These are phyloP conservation scores for Yamadazyma sp. DNA, from an alignment of 805 yeast genomes.

Conservation along the genomic window DNA sequence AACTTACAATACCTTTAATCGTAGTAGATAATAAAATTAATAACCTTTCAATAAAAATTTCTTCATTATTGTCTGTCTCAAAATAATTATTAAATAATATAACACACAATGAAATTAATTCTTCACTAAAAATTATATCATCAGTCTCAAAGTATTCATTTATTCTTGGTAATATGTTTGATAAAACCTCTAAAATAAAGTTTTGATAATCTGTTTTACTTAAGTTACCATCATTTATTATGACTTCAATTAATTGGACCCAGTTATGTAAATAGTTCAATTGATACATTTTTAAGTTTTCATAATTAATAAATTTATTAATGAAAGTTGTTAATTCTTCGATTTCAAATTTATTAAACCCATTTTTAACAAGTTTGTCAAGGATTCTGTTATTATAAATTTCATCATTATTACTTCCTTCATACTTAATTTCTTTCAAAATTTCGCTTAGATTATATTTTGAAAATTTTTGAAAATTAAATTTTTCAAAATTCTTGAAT, in stretches of 20 bases:
- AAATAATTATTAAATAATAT: slow-evolving; percentile 60
- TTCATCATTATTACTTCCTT: slow-evolving; percentile 5
- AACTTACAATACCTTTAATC: slow-evolving; percentile 66
- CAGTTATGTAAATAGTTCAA: slow-evolving; percentile 71
- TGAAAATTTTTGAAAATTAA: slow-evolving; percentile 28
- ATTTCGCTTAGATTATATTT: slow-evolving; percentile 32
- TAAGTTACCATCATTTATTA: slow-evolving; percentile 56
- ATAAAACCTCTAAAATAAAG: slow-evolving; percentile 75
- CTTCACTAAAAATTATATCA: slow-evolving; percentile 60
- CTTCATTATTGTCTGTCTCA: slow-evolving; percentile 15
- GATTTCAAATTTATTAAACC: slow-evolving; percentile 10
- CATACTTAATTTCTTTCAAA: slow-evolving; percentile 26
- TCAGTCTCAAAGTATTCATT: slow-evolving; percentile 63
- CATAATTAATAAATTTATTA: slow-evolving; percentile 44
- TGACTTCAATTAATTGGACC: slow-evolving; percentile 74
- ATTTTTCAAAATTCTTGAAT: slow-evolving; percentile 41
- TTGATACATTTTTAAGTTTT: slow-evolving; percentile 50
- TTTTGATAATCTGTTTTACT: slow-evolving; percentile 40
- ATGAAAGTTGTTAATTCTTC: slow-evolving; percentile 17
- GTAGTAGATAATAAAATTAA: slow-evolving; percentile 72
- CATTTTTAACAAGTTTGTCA: slow-evolving; percentile 1
- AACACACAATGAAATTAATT: slow-evolving; percentile 72
- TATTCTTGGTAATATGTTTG: slow-evolving; percentile 70
- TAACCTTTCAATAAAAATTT: slow-evolving; percentile 45
- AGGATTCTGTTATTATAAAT: background rate